phyloP scores from a whole-genome alignment of 345 rosid species.

The Aquilaria malaccensis region DNA sequence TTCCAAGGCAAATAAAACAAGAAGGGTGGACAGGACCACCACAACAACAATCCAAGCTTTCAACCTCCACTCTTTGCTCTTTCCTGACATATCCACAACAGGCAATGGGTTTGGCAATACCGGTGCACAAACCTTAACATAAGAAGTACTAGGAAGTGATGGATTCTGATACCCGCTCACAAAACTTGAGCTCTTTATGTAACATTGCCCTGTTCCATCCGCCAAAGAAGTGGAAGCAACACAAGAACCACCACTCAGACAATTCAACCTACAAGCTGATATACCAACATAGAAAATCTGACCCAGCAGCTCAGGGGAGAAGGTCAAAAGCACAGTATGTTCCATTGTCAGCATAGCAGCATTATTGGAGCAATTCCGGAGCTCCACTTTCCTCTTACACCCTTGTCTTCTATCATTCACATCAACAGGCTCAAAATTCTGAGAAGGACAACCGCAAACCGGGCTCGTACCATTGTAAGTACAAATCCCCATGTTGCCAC shows the following conservation, averaged over 20 bases:
- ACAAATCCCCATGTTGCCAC: slow-evolving; percentile 65
- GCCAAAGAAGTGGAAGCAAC: slow-evolving; percentile 46
- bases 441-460: slow-evolving; percentile 52
- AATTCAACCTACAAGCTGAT: slow-evolving; percentile 49
- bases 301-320: slow-evolving; percentile 29
- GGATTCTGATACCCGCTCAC: slow-evolving; percentile 49
- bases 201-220: slow-evolving; percentile 59
- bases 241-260: slow-evolving; percentile 39
- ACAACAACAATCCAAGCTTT: slow-evolving; percentile 28
- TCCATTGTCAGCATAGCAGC: slow-evolving; percentile 42
- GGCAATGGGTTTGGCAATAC: slow-evolving; percentile 26
- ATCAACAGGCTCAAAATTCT: slow-evolving; percentile 52
- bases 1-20: slow-evolving; percentile 34
- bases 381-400: slow-evolving; percentile 51
- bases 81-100: background rate
- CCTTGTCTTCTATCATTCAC: slow-evolving; percentile 41
- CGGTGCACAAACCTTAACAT: slow-evolving; percentile 55
- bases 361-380: slow-evolving; percentile 40
- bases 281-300: slow-evolving; percentile 37
- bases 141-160: slow-evolving; percentile 52
- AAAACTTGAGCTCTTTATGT: slow-evolving; percentile 34
- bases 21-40: slow-evolving; percentile 30
- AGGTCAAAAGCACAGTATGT: slow-evolving; percentile 49
- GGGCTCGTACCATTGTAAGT: slow-evolving; percentile 38
- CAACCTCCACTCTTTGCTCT: slow-evolving; percentile 16